A percentile compares a stretch with the other conserved stretches of the same genome.
phyloP scores from a whole-genome alignment of 164 flowering plant genomes.

The Platanus orientalis region DNA sequence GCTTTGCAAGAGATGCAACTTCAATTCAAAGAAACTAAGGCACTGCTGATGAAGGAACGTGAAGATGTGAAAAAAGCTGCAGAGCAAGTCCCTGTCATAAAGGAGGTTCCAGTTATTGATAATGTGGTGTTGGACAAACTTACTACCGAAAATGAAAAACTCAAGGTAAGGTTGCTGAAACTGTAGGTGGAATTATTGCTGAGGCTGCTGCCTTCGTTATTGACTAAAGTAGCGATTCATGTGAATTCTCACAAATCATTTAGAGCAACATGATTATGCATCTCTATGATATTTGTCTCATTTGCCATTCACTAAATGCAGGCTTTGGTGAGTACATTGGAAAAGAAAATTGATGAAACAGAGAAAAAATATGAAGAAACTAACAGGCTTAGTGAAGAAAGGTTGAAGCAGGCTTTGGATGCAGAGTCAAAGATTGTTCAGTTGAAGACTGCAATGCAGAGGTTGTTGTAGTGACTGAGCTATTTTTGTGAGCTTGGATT shows the following conservation, averaged over 20 bases:
- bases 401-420: conserved; percentile 84
- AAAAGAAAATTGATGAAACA: conserved; percentile 84
- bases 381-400: conserved; percentile 77
- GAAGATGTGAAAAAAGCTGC: conserved; percentile 52
- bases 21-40: neutral
- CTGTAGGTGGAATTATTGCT: too few species aligned
- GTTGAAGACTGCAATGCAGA: conserved; percentile 78
- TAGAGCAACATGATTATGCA: neutral
- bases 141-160: conserved; percentile 73
- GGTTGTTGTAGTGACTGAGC: conserved; percentile 32
- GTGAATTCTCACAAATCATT: neutral
- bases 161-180: conserved; percentile 48
- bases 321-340: conserved; percentile 73
- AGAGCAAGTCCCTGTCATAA: conserved; percentile 46
- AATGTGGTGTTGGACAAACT: conserved; percentile 58
- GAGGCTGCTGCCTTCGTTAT: neutral
- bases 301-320: conserved; percentile 22
- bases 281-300: conserved; percentile 4
- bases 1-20: conserved; percentile 65
- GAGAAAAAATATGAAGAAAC: conserved; percentile 83
- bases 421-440: conserved; percentile 77
- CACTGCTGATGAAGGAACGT: conserved; percentile 46
- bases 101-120: conserved; percentile 80
- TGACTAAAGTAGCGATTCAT: neutral
- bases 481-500: neutral